These are phyloP conservation scores for Ceratocystis cacaofunesta DNA, from an alignment of 2,329 filamentous ascomycete genomes.

Conservation along the genomic window DNA sequence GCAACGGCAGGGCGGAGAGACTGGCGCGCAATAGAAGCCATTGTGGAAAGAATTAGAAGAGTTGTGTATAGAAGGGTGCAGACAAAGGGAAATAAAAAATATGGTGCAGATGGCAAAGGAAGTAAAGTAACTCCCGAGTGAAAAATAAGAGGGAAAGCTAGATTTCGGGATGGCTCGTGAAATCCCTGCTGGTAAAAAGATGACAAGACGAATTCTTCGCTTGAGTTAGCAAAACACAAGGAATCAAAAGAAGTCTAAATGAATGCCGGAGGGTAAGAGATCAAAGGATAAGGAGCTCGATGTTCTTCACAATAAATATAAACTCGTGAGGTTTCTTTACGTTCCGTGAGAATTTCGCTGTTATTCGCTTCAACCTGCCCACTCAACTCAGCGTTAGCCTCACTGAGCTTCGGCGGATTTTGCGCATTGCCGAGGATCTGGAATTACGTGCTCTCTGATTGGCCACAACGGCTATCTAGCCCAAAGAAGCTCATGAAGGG, in stretches of 20 bases:
- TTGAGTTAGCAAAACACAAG: neutral
- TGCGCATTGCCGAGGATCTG: constrained; percentile 36
- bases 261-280: neutral
- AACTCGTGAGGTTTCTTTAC: neutral
- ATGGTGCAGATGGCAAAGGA: neutral
- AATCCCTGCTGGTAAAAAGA: neutral
- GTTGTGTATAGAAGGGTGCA: neutral
- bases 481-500: neutral
- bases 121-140: neutral
- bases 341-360: neutral
- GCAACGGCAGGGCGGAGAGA: constrained; percentile 33
- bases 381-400: neutral
- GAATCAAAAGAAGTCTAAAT: neutral
- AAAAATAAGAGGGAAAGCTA: constrained; percentile 1
- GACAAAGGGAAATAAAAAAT: constrained; percentile 2
- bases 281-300: neutral
- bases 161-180: constrained; percentile 5
- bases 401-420: constrained; percentile 10
- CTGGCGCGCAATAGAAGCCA: constrained; percentile 44
- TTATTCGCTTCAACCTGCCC: neutral
- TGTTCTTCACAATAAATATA: neutral
- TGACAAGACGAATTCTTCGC: neutral
- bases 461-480: constrained; percentile 22
- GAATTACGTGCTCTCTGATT: constrained; percentile 33
- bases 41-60: constrained; percentile 23